phyloP scores from a whole-genome alignment of 2,329 filamentous ascomycete genomes.

The Clonostachys rosea region DNA sequence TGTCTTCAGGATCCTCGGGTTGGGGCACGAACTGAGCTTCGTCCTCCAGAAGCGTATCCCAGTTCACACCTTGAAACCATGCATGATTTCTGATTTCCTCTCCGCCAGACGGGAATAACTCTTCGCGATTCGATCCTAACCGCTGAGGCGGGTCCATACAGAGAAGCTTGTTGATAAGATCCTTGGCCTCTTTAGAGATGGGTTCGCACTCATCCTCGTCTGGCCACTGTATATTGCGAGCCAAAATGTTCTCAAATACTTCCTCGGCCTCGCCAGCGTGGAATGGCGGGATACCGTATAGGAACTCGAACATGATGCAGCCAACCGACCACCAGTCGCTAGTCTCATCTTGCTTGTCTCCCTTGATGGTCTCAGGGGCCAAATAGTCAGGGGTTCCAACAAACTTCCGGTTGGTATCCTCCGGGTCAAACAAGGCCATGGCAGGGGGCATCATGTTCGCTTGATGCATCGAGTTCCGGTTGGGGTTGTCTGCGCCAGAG shows the following conservation, averaged over 20 bases:
- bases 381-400: slow-evolving; percentile 97
- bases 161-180: slow-evolving; percentile 89
- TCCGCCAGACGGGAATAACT: slow-evolving; percentile 78
- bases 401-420: slow-evolving; percentile 88
- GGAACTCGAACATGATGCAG: slow-evolving; percentile 94
- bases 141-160: slow-evolving; percentile 78
- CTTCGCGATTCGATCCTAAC: slow-evolving; percentile 79
- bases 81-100: slow-evolving; percentile 85
- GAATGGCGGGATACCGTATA: slow-evolving; percentile 92
- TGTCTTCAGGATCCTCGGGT: slow-evolving; percentile 91
- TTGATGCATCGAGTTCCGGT: slow-evolving; percentile 30
- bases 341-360: slow-evolving; percentile 91
- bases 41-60: slow-evolving; percentile 88
- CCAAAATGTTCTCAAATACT: slow-evolving; percentile 95
- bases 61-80: slow-evolving; percentile 86
- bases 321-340: slow-evolving; percentile 99
- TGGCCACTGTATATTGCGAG: slow-evolving; percentile 88
- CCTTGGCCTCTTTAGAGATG: slow-evolving; percentile 83
- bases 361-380: slow-evolving; percentile 93
- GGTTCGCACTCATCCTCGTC: slow-evolving; percentile 69
- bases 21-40: slow-evolving; percentile 94
- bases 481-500: slow-evolving; percentile 24
- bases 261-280: slow-evolving; percentile 85
- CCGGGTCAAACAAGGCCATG: slow-evolving; percentile 91
- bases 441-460: slow-evolving; percentile 80